Base-by-base conservation (phyloP, 495 filamentous ascomycete species). In the Penicillium goetzii region DNA sequence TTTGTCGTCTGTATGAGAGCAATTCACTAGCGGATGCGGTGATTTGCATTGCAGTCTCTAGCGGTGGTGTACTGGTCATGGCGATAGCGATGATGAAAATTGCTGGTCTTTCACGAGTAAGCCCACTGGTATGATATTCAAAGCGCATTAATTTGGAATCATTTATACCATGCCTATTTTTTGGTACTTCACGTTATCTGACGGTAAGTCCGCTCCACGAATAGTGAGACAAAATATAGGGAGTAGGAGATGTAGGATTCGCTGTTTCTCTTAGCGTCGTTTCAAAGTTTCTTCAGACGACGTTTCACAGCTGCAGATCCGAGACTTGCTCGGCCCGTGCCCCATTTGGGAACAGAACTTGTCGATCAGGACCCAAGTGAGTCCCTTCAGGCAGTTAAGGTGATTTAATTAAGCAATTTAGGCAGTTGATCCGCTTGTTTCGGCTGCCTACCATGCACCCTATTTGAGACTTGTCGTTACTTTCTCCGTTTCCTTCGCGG, bases 291-390 rank as follows among this genome's bases (percentile, higher is more conserved):
- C 19, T 14, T 30, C 50, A 53, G 30, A 21, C 14, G 17, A 32
- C 36, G 58, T 60, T 60, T 53, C 58, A 53, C 14, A 47, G 47
- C 34, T 17, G 47, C 10, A 19, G 23, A 26, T 32, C 17, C 50
- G 47, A 60, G 26, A 60, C 47, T 53, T 25, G 21, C 47, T 60
- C 47, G 32, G 58, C 14, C 45, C 58, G 58, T 60, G 58, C 50
- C 23, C 30, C 45, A 45, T 60, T 19, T 60, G 32, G 58, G 33
- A 53, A 60, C 17, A 30, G n/a, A 26, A 3, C 2, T 6, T 34
- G 58, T 28, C 47, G 58, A 60, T 60, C 58, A 28, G 3, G 12
- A 11, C 9, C 3, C 0, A 23, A 4, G 0, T 47, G 19, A 25
- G 9, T 12, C 10, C 21, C 3, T 47, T 25, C 19, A 1, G 10